Conservation (phyloP, 2,329 filamentous ascomycete species). For the Magnaporthiopsis rhizophila region DNA sequence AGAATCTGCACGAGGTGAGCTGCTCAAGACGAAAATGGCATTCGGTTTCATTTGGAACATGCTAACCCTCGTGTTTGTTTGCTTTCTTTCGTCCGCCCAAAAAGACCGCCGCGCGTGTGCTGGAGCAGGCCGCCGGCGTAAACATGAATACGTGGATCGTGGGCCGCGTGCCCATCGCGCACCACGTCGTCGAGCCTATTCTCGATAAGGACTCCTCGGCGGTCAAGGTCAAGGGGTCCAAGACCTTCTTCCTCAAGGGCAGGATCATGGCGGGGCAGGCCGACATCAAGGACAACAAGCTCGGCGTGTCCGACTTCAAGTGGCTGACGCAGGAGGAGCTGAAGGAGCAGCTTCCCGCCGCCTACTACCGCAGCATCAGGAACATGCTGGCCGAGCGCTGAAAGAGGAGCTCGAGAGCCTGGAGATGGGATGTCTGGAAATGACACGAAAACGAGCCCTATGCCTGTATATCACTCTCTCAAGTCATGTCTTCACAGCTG, state of each 20-base stretch:
- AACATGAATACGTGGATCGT: constrained; percentile 99
- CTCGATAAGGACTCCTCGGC: constrained; percentile 25
- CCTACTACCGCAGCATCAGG: constrained; percentile 68
- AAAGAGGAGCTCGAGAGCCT: constrained; percentile 9
- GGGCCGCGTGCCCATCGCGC: constrained; percentile 79
- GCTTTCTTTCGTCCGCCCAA: no score
- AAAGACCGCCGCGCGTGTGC: constrained; percentile 73
- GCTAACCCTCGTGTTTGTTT: no score
- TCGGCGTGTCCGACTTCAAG: constrained; percentile 74
- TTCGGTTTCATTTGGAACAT: constrained; percentile 12
- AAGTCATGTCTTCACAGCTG: not conserved
- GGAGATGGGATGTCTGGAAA: not conserved
- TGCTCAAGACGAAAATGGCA: not conserved
- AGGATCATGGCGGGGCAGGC: constrained; percentile 97
- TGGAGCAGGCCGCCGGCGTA: constrained; percentile 68
- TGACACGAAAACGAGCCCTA: not conserved
- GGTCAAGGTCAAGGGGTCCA: constrained; percentile 31
- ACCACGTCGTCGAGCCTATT: constrained; percentile 53
- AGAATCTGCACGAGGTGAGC: constrained; percentile 76
- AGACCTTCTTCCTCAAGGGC: constrained; percentile 93
- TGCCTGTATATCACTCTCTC: not conserved
- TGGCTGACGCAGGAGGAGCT: constrained; percentile 93
- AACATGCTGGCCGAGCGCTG: constrained; percentile 79
- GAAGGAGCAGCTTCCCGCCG: constrained; percentile 50
- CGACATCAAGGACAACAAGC: constrained; percentile 62